Conservation (phyloP, 176 grass and related monocot genomes). For the Tillandsia leiboldiana region DNA sequence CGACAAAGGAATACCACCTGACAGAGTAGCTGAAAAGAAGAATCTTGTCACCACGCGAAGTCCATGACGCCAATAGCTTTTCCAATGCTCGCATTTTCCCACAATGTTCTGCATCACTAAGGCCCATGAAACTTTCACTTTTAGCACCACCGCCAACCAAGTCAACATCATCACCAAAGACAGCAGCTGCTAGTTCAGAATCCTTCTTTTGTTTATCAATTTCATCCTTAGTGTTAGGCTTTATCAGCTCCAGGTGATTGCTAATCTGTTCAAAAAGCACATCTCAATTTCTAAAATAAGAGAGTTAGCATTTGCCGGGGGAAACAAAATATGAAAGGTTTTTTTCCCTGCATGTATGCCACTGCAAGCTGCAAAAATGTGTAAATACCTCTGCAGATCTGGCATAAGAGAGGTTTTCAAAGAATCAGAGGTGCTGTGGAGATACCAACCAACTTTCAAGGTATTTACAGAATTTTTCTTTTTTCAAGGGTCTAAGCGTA, state of each 20-base stretch:
- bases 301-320: neutral
- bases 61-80: slow-evolving; percentile 66
- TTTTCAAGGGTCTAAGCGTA: slow-evolving; percentile 2
- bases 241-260: slow-evolving; percentile 97
- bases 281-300: neutral
- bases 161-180: slow-evolving; percentile 68
- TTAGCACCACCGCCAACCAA: slow-evolving; percentile 65
- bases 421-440: no score
- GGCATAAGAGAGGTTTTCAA: no score
- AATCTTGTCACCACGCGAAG: slow-evolving; percentile 70
- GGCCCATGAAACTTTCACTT: slow-evolving; percentile 88
- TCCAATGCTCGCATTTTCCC: slow-evolving; percentile 90
- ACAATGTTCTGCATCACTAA: slow-evolving; percentile 88
- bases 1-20: slow-evolving; percentile 37
- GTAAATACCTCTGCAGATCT: no score
- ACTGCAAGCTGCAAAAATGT: no score
- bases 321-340: no score
- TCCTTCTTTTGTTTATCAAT: slow-evolving; percentile 94
- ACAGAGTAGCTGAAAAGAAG: slow-evolving; percentile 98
- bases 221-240: slow-evolving; percentile 85
- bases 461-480: no score
- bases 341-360: no score
- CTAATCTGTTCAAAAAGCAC: slow-evolving; percentile 45
- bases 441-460: no score
- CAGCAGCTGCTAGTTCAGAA: slow-evolving; percentile 74